Evolutionary conservation across 768 basidiomycete species (phyloP).

Genomic region (Tricholoma bakamatsutake): DNA sequence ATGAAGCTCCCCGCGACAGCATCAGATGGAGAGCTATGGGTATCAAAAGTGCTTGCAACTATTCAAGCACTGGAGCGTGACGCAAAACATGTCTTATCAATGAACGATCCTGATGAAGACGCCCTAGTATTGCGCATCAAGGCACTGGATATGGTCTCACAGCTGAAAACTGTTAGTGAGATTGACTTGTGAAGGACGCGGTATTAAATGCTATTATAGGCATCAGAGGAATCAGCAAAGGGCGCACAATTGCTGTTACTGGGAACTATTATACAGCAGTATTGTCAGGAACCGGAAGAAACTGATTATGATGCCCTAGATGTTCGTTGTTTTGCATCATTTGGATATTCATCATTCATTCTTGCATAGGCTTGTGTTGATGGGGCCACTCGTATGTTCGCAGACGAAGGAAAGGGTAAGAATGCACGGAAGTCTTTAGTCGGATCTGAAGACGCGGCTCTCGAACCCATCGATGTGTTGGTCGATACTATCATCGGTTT

Average conservation of each 20-base stretch:
- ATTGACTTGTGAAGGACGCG: neutral
- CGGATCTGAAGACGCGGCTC: constrained; percentile 31
- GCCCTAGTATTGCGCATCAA: constrained; percentile 39
- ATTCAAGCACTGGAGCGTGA: constrained; percentile 58
- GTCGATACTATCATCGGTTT: constrained; percentile 89
- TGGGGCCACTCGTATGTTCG: constrained; percentile 51
- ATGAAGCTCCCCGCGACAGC: constrained; percentile 55
- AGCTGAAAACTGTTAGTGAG: constrained; percentile 39
- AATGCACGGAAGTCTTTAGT: constrained; percentile 34
- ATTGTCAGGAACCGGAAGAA: constrained; percentile 56
- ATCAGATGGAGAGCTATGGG: constrained; percentile 76
- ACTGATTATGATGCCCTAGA: constrained; percentile 53
- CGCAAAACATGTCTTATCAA: constrained; percentile 54
- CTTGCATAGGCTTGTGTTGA: constrained; percentile 51
- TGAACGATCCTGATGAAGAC: constrained; percentile 52
- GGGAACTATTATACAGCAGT: constrained; percentile 66
- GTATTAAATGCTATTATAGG: constrained; percentile 17
- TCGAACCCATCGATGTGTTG: constrained; percentile 74
- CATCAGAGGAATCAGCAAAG: constrained; percentile 48
- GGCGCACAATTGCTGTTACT: constrained; percentile 70
- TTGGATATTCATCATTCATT: neutral
- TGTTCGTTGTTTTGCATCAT: constrained; percentile 28
- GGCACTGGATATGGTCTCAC: constrained; percentile 34
- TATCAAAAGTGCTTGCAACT: constrained; percentile 54
- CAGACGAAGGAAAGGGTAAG: constrained; percentile 29